A percentile compares a stretch with the other conserved stretches of the same genome.
Evolutionary conservation across 345 rosid species (phyloP).

Genomic region (Citrus maxima): DNA sequence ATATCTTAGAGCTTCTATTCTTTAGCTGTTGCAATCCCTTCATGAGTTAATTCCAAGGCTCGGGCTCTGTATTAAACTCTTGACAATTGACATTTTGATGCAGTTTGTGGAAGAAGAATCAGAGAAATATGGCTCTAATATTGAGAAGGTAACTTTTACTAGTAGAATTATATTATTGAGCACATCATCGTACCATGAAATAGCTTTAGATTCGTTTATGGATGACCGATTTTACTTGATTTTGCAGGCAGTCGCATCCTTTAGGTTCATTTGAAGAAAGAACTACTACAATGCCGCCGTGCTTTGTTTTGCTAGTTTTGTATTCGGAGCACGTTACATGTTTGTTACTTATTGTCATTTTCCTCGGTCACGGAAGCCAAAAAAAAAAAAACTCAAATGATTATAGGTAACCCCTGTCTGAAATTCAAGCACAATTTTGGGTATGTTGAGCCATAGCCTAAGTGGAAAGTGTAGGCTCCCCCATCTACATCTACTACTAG

Average conservation of each 20-base stretch:
- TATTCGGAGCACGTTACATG: not conserved
- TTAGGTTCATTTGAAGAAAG: constrained; percentile 55
- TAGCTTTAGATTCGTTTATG: not conserved
- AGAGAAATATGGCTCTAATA: constrained; percentile 52
- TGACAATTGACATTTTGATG: constrained; percentile 1
- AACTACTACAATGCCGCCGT: not conserved
- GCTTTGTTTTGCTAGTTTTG: not conserved
- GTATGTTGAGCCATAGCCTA: not conserved
- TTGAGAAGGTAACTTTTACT: constrained; percentile 49
- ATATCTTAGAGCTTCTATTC: not conserved
- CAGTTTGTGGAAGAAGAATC: constrained; percentile 73
- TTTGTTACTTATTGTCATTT: not conserved
- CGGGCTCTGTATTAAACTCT: not conserved
- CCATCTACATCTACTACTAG: not conserved
- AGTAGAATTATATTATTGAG: not conserved
- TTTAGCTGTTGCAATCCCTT: not conserved
- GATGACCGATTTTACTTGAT: not conserved
- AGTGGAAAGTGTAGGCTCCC: not conserved
- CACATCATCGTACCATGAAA: not conserved
- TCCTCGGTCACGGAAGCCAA: not conserved
- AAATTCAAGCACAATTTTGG: not conserved
- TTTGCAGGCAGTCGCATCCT: constrained; percentile 72
- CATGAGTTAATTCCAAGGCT: constrained; percentile 4
- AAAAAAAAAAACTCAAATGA: too few species aligned
- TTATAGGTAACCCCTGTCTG: too few species aligned